These are phyloP conservation scores for Rhynchospora tenuis DNA, from an alignment of 176 grass and related monocot genomes.

Conservation along the genomic window DNA sequence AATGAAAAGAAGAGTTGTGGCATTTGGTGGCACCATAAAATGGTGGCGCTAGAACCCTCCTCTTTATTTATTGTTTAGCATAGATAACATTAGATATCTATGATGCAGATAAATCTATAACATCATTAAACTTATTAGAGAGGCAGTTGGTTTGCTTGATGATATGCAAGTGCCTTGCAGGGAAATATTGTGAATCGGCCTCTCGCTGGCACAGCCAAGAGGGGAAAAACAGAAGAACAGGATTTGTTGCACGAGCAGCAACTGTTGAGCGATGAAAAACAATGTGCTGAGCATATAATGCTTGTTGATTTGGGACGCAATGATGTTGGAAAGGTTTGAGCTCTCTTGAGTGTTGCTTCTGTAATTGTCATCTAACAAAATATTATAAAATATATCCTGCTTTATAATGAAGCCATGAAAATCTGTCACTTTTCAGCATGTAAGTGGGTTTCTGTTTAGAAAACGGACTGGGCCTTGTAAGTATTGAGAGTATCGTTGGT, in stretches of 20 bases:
- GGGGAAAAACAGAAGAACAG: slow-evolving; percentile 64
- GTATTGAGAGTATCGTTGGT: background rate
- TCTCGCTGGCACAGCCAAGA: slow-evolving; percentile 79
- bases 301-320: slow-evolving; percentile 90
- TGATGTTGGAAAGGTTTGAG: slow-evolving; percentile 69
- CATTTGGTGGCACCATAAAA: too few species aligned
- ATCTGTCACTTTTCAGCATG: background rate
- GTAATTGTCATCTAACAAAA: too few species aligned
- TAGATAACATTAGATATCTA: background rate
- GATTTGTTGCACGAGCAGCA: slow-evolving; percentile 54
- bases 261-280: background rate
- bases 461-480: background rate
- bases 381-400: background rate
- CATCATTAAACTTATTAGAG: background rate
- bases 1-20: slow-evolving; percentile 62
- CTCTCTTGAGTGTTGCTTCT: background rate
- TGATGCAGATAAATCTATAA: background rate
- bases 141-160: background rate
- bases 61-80: slow-evolving; percentile 4
- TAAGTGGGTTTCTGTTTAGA: background rate
- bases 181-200: slow-evolving; percentile 76
- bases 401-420: background rate
- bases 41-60: too few species aligned
- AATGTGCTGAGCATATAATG: slow-evolving; percentile 93
- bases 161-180: slow-evolving; percentile 23